phyloP scores from a whole-genome alignment of 2,329 filamentous ascomycete genomes.

The Nannizziopsis arthrosporioides region DNA sequence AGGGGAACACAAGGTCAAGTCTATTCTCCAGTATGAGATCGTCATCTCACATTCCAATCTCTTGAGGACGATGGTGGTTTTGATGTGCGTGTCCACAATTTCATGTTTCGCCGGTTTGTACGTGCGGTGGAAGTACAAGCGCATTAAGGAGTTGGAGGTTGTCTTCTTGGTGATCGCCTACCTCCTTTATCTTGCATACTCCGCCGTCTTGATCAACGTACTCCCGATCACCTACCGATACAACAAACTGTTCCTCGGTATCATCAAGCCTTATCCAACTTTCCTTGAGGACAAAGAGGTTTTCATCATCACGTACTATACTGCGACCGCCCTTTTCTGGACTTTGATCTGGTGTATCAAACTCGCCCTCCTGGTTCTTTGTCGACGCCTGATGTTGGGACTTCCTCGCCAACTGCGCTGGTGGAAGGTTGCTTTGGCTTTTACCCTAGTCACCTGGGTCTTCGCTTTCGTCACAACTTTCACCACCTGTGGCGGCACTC shows the following conservation, averaged over 20 bases:
- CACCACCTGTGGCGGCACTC: conserved; percentile 1
- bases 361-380: conserved; percentile 5
- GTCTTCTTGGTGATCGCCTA: not conserved
- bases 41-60: conserved; percentile 1
- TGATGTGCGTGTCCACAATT: not conserved
- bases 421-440: conserved; percentile 3
- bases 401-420: conserved; percentile 3
- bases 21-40: not conserved
- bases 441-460: not conserved
- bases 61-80: not conserved
- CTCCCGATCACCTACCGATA: not conserved
- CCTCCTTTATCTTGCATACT: conserved; percentile 3
- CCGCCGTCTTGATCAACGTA: not conserved
- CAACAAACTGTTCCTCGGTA: not conserved
- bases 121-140: conserved; percentile 8
- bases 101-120: not conserved
- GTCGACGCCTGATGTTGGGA: conserved; percentile 8
- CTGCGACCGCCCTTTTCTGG: not conserved
- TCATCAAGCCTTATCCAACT: not conserved
- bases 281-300: not conserved
- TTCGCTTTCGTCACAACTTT: conserved; percentile 4
- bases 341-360: conserved; percentile 5
- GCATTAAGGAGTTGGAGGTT: conserved; percentile 5
- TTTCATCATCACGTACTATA: not conserved
- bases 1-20: not conserved